A percentile compares a stretch with the other conserved stretches of the same genome.
phyloP scores from a whole-genome alignment of 768 basidiomycete species.

The Suillus sp. region DNA sequence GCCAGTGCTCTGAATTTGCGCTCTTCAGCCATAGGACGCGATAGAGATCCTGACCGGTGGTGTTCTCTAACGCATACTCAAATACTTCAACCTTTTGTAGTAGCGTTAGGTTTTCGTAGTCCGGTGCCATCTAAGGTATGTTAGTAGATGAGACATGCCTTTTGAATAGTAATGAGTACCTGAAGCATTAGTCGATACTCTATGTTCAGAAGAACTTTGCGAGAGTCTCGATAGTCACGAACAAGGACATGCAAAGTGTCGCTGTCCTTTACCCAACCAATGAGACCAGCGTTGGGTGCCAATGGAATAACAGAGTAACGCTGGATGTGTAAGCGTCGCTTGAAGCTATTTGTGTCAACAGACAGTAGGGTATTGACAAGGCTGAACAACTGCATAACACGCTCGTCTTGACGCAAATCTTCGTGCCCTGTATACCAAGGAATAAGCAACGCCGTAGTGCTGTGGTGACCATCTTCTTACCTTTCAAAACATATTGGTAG shows the following conservation, averaged over 20 bases:
- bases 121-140: conserved; percentile 87
- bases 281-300: conserved; percentile 91
- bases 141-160: conserved; percentile 42
- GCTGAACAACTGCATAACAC: conserved; percentile 98
- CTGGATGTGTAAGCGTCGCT: conserved; percentile 93
- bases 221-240: conserved; percentile 92
- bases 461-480: conserved; percentile 37
- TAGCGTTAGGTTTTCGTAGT: conserved; percentile 92
- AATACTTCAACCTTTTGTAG: conserved; percentile 99
- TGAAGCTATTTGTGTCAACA: conserved; percentile 93
- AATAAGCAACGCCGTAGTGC: conserved; percentile 4
- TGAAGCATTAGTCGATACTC: conserved; percentile 99
- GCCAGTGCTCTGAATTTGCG: conserved; percentile 94
- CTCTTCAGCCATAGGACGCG: conserved; percentile 97
- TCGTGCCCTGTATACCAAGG: conserved; percentile 73
- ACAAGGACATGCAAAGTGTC: conserved; percentile 97
- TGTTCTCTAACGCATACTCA: conserved; percentile 97
- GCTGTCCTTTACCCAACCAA: conserved; percentile 95
- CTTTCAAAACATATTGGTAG: conserved; percentile 91
- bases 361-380: conserved; percentile 94
- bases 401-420: conserved; percentile 97
- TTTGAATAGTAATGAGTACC: conserved; percentile 64
- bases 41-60: conserved; percentile 97
- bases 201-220: conserved; percentile 96
- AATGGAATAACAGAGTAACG: conserved; percentile 91